Evolutionary conservation across 345 rosid species (phyloP).

Genomic region (Citrus glauca): DNA sequence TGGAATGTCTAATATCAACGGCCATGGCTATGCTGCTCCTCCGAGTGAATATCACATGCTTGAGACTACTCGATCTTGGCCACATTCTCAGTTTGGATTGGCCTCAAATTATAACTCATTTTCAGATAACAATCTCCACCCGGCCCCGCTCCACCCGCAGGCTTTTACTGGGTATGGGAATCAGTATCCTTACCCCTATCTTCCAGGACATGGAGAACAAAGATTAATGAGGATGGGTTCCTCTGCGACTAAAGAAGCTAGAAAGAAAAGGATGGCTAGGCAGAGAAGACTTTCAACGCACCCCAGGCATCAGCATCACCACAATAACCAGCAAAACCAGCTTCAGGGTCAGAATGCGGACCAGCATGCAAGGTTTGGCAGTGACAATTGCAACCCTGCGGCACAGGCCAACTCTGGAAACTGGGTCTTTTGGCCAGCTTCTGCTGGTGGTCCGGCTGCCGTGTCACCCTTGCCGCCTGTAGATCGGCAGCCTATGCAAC

Average conservation of each 20-base stretch:
- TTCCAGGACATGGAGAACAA: constrained; percentile 43
- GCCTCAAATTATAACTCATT: constrained; percentile 31
- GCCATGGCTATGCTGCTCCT: constrained; percentile 29
- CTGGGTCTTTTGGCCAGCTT: constrained; percentile 70
- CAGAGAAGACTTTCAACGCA: constrained; percentile 71
- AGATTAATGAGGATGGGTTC: constrained; percentile 54
- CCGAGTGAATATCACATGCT: constrained; percentile 38
- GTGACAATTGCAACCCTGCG: constrained; percentile 23
- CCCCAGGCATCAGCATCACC: constrained; percentile 31
- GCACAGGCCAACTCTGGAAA: constrained; percentile 30
- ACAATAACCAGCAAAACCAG: constrained; percentile 37
- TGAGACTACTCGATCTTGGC: constrained; percentile 46
- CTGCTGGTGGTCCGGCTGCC: constrained; percentile 15
- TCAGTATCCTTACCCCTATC: constrained; percentile 49
- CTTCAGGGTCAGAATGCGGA: constrained; percentile 27
- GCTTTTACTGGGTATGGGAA: constrained; percentile 52
- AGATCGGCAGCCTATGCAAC: constrained; percentile 43
- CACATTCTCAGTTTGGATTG: constrained; percentile 39
- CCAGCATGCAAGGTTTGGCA: constrained; percentile 38
- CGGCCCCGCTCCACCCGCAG: constrained; percentile 22
- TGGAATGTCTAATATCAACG: constrained; percentile 28
- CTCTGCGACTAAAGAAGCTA: constrained; percentile 86
- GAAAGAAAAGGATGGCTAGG: constrained; percentile 98
- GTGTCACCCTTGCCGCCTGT: constrained; percentile 20
- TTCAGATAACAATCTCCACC: constrained; percentile 27